A percentile compares a stretch with the other conserved stretches of the same genome.
These are phyloP conservation scores for Oryza australiensis DNA, from an alignment of 176 grass and related monocot species.

Conservation along the genomic window DNA sequence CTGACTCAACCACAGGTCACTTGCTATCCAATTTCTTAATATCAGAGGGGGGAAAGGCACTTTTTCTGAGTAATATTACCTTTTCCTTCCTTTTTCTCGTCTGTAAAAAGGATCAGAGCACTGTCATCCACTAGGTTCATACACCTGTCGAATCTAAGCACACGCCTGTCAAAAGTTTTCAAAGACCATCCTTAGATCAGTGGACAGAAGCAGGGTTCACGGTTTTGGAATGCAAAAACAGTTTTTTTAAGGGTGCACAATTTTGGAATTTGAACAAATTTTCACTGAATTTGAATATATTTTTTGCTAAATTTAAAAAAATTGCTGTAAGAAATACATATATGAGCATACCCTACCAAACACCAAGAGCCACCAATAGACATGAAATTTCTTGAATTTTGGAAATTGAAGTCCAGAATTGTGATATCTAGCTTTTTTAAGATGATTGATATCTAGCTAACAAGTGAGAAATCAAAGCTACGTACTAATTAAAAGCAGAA, in stretches of 20 bases:
- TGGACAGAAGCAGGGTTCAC: not conserved
- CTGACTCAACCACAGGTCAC: conserved; percentile 29
- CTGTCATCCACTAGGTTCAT: not conserved
- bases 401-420: not conserved
- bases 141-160: not conserved
- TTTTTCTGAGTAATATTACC: not conserved
- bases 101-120: not conserved
- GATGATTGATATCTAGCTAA: not conserved
- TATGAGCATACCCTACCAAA: too few relatives aligned
- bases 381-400: too few relatives aligned
- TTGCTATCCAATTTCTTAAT: not conserved
- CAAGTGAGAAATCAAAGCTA: not conserved
- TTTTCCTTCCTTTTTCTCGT: not conserved
- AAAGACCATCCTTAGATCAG: not conserved
- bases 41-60: not conserved
- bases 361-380: not conserved
- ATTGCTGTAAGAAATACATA: not conserved
- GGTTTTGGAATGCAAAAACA: not conserved
- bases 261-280: too few relatives aligned
- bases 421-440: not conserved
- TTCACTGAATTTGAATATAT: too few relatives aligned
- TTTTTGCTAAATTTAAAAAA: too few relatives aligned
- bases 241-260: too few relatives aligned
- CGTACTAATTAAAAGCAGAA: not conserved
- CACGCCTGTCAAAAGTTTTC: not conserved